Evolutionary conservation across 805 yeast species (phyloP).

Genomic region (Ogataea zsoltii): DNA sequence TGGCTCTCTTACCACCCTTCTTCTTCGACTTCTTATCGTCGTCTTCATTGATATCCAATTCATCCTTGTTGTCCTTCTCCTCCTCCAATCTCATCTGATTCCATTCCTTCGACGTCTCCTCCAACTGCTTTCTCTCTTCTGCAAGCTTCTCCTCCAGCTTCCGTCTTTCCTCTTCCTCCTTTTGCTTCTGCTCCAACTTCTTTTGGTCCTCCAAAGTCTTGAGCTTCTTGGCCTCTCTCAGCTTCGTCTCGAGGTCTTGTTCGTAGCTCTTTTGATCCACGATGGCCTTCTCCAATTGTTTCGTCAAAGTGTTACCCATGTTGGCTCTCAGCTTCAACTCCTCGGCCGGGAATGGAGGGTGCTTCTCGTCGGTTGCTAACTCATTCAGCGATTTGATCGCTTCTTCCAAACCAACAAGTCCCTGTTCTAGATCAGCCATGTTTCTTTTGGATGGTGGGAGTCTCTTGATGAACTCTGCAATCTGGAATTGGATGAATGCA

Average conservation of each 20-base stretch:
- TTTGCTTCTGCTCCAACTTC: constrained; percentile 43
- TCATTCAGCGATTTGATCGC: constrained; percentile 63
- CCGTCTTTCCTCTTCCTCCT: constrained; percentile 46
- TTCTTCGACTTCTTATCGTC: constrained; percentile 33
- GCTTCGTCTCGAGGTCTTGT: constrained; percentile 52
- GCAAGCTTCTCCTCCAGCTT: constrained; percentile 44
- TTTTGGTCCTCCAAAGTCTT: constrained; percentile 56
- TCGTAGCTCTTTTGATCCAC: constrained; percentile 75
- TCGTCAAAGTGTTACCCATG: constrained; percentile 76
- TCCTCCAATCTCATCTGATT: constrained; percentile 42
- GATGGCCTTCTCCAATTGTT: constrained; percentile 67
- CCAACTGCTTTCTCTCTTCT: constrained; percentile 49
- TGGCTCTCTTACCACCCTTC: constrained; percentile 28
- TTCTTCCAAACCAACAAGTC: constrained; percentile 55
- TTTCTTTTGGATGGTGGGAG: constrained; percentile 59
- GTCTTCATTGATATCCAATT: constrained; percentile 36
- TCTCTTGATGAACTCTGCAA: constrained; percentile 79
- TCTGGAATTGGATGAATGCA: constrained; percentile 81
- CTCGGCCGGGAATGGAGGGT: constrained; percentile 75
- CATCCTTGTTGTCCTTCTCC: constrained; percentile 37
- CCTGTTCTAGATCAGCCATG: constrained; percentile 57
- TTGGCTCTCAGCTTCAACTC: constrained; percentile 86
- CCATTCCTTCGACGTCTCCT: constrained; percentile 59
- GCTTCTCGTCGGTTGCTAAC: constrained; percentile 52
- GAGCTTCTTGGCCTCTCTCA: constrained; percentile 70